Evolutionary conservation across 495 filamentous ascomycete species (phyloP), one percentile per base, ranked within the genome.

Genomic region (Xylaria curta): DNA sequence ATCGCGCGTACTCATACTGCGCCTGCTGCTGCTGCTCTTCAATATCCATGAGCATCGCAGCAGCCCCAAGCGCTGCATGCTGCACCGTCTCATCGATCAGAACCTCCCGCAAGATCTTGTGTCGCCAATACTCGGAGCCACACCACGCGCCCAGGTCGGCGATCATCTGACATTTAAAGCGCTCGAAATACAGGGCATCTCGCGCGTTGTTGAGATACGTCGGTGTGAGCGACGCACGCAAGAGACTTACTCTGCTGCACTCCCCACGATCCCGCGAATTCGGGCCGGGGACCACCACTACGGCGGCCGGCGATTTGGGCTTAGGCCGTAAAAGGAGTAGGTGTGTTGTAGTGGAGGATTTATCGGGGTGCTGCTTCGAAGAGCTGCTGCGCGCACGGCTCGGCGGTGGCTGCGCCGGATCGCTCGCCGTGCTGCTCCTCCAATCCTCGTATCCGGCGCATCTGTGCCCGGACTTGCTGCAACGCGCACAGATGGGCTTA

Each of bases 401-500:
- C 53, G 53, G 53, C 59, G 19, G 53, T 36, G 19, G 64, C n/a
- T n/a, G n/a, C n/a, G n/a, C n/a, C 36, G 38, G 69, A 53, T 46
- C 60, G 69, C 40, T 61, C 2, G 17, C 61, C 36, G 36, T 7
- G 36, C 28, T 7, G 36, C 28, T 31, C 44, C 44, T 68, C 54
- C 40, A 9, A 38, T 71, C 74, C 4, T 81, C 84, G 69, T 89
- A 89, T 24, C 88, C 88, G 69, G 85, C 87, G 75, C 89, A 91
- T 42, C 79, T 75, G 26, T 87, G 82, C 36, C 88, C 84, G 10
- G 86, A 82, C 67, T 82, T 87, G 47, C 85, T 75, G 73, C 89
- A 91, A 66, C 83, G 81, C 24, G 78, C 79, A 73, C 89, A 91
- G n/a, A 76, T 82, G 44, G 88, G 89, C 66, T 85, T 85, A 15